Base-by-base conservation (phyloP, 2,329 filamentous ascomycete genomes). In the Ceratocystis alfenasii region DNA sequence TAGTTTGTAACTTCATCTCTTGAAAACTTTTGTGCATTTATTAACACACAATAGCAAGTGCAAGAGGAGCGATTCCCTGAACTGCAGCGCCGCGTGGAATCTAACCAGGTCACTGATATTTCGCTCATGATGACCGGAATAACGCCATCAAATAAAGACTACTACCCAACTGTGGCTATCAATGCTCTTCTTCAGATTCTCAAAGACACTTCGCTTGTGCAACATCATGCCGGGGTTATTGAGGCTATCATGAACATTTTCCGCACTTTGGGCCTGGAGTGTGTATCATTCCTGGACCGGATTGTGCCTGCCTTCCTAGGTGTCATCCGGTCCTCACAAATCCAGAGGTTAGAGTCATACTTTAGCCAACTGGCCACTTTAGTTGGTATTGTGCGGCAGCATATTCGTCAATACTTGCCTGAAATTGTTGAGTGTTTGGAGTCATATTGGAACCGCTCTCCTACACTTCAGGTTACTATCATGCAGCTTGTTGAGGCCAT, bases 201-300 rank as follows among this genome's bases (percentile, higher is more conserved):
- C 45, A 95, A 93, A 72, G 94, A 99, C 71, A 86, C 87, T 30
- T 97, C 94, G 0, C 80, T 99, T 3, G 84, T 87, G 12, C 89
- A 95, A 72, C 93, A 96, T 71, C 95, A 99, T 72, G 93, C 91
- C 3, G 86, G 88, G 10, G 93, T 97, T 15, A 94, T 99, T 63
- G 94, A 97, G 74, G 94, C 94, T 4, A 95, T 99, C 71, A 97
- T 99, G 86, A 96, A 90, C 71, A 99, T 99, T 67, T 99, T 99
- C 77, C 89, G 94, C 71, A 99, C 95, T 0, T 82, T 99, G 68
- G 94, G 94, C 1, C 78, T 99, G 71, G 96, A 97, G 74, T 99
- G 94, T 74, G 93, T 99, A 7, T 89, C 90, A 0, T 99, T 97
- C 75, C 83, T 99, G 1, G 88, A 89, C 68, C 88, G 94, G 68